Base-by-base conservation (phyloP, 495 filamentous ascomycete genomes). In the Daldinia caldariorum region DNA sequence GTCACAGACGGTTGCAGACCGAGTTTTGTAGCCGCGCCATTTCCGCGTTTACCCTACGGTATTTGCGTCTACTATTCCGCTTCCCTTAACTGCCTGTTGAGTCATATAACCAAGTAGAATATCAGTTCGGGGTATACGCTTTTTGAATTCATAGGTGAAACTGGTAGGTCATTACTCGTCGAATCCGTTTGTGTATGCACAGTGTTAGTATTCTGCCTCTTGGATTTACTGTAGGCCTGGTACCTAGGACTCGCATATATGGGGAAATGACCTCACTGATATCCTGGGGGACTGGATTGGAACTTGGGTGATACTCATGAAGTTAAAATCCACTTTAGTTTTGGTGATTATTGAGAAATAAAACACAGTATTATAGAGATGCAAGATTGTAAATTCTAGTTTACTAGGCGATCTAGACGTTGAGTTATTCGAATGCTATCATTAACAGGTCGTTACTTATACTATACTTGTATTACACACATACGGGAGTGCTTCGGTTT, bases 31-130 rank as follows among this genome's bases (percentile, higher is more conserved):
- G 39, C 13, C 8, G 22, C 43, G 35, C 10, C 32, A 34, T 35
- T 22, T 51, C 50, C 43, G 54, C 20, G 41, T 34, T 20, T 53
- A 59, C 45, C 43, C 22, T 56, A 54, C 55, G 63, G 35, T 26
- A 53, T 51, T 26, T 20, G 43, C n/a, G 39, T 60, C 35, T 32
- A 22, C 20, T 35, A 3, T 47, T 37, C 47, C 18, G 12, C 14
- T 32, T 34, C 18, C 18, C 34, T 35, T 1, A 35, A 35, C 34
- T 16, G 20, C 43, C 18, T 47, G 7, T 3, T 3, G 9, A 22
- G 43, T 16, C 18, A 18, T 47, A 47, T 47, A 47, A 22, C 12
- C 9, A 12, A 22, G 10, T 20, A 47, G 18, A 12, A 47, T 47
- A 18, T 6, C 6, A 20, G 9, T 22, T 12, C 18, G 7, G 8